Percentiles rank a stretch among this genome's conserved stretches.
Conservation (phyloP, 306 rosid genomes). For the Corylus americana region DNA sequence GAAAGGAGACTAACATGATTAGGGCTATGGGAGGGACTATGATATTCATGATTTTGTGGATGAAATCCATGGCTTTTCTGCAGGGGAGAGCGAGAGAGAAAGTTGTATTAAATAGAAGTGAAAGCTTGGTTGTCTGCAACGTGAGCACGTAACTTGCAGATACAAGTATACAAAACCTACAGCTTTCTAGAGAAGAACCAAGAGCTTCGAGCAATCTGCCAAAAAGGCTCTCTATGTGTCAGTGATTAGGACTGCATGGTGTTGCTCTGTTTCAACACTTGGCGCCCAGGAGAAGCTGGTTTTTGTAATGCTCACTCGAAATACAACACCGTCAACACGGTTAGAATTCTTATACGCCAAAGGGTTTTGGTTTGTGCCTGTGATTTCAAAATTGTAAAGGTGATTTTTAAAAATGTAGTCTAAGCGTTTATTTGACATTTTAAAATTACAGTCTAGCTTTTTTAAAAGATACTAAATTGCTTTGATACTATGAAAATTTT, state of each 20-base stretch:
- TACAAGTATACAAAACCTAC: conserved; percentile 17
- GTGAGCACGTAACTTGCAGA: conserved; percentile 21
- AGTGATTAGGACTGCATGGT: background rate
- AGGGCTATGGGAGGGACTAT: conserved; percentile 32
- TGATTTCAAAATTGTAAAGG: too few relatives aligned
- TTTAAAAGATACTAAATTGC: too few relatives aligned
- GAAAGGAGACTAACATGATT: conserved; percentile 17
- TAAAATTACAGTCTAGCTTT: too few relatives aligned
- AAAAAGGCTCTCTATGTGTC: background rate
- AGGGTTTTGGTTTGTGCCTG: background rate
- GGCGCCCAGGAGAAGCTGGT: background rate
- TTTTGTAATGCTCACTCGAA: background rate
- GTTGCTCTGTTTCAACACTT: background rate
- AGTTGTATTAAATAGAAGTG: background rate
- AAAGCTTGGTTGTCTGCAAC: conserved; percentile 5
- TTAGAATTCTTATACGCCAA: background rate
- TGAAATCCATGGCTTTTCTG: conserved; percentile 33
- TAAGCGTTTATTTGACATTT: too few relatives aligned
- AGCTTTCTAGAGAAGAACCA: background rate
- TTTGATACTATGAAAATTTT: too few relatives aligned
- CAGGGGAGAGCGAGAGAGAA: background rate
- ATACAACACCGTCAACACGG: background rate
- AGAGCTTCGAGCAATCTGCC: background rate
- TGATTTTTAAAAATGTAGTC: too few relatives aligned
- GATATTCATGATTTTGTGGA: conserved; percentile 35